Evolutionary conservation across 768 basidiomycete species (phyloP).

Genomic region (Leccinum barrowsii): DNA sequence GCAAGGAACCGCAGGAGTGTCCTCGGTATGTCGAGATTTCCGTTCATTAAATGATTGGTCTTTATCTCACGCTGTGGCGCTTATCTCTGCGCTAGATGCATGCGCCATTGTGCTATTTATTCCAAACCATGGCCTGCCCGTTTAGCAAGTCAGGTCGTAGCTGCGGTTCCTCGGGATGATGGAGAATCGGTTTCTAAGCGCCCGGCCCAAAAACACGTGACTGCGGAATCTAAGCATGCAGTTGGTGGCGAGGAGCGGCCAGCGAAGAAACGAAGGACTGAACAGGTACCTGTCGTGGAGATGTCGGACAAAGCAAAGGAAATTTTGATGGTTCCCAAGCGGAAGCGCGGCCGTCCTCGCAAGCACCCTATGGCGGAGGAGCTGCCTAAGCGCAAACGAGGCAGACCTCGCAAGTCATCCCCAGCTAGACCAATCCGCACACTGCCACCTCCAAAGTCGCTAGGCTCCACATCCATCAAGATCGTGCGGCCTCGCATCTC

Average conservation of each 20-base stretch:
- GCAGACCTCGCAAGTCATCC: constrained; percentile 33
- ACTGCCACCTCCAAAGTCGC: constrained; percentile 10
- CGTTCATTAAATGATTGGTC: constrained; percentile 21
- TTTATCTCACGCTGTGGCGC: constrained; percentile 13
- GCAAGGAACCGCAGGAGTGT: constrained; percentile 65
- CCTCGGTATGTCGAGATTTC: constrained; percentile 51
- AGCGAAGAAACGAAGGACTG: constrained; percentile 49
- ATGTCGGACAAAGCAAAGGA: constrained; percentile 35
- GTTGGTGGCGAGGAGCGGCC: constrained; percentile 41
- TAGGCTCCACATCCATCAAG: constrained; percentile 9
- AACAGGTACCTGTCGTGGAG: constrained; percentile 28
- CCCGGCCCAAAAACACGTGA: constrained; percentile 48
- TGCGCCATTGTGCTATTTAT: constrained; percentile 80
- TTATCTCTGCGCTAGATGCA: constrained; percentile 47
- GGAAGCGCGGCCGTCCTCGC: constrained; percentile 35
- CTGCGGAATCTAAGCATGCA: constrained; percentile 54
- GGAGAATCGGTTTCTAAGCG: constrained; percentile 37
- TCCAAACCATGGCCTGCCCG: constrained; percentile 68
- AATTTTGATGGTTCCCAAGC: constrained; percentile 29
- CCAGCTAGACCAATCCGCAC: constrained; percentile 10
- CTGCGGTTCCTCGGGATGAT: constrained; percentile 47
- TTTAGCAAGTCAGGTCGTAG: constrained; percentile 43
- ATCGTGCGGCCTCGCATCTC: constrained; percentile 8
- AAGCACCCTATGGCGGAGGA: constrained; percentile 31
- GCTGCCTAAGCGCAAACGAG: constrained; percentile 33